Evolutionary conservation across 2,329 filamentous ascomycete species (phyloP), one percentile per base, ranked within the genome.

Genomic region (Scytalidium sp.): DNA sequence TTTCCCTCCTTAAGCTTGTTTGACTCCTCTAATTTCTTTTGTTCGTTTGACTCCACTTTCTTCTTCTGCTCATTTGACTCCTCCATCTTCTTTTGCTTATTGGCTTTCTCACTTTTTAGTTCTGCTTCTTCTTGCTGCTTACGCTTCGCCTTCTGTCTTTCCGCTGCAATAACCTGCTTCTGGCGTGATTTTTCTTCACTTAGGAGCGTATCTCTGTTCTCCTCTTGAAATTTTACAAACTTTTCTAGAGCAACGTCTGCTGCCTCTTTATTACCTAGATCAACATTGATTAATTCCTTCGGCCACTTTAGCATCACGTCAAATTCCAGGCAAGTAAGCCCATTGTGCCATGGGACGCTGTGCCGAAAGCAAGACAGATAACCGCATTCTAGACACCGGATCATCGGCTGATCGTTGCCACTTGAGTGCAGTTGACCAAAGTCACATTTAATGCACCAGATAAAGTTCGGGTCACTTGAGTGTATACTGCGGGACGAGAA

Each of bases 391-490:
- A 47, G 13, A 19, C 54, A 56, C 4, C 46, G 41, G 19, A 54
- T 40, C 5, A 56, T 47, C 6, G 54, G 54, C 3, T 52, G 44
- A 2, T 47, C 22, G 19, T 17, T n/a, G 19, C 53, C 51, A 20
- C 43, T 43, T 1, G 32, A 42, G 40, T 56, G 51, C 1, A 54
- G 25, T 43, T 56, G 54, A 6, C 54, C 54, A 29, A 50, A 54
- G n/a, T 50, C 47, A 17, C 53, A 56, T 13, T 49, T 45, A 41
- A 43, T 51, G 32, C 51, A 56, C 54, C 54, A 56, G 19, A 56
- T 19, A 41, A 56, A 56, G 32, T 56, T 47, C 3, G 20, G 15
- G 27, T 54, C 51, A 3, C 44, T 8, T 8, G 39, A 21, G 6
- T 54, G 21, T 11, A 50, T 45, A 23, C 41, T 50, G 9, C 54